These are phyloP conservation scores for Fusarium multiceps DNA, from an alignment of 2,329 filamentous ascomycete genomes.

Conservation along the genomic window DNA sequence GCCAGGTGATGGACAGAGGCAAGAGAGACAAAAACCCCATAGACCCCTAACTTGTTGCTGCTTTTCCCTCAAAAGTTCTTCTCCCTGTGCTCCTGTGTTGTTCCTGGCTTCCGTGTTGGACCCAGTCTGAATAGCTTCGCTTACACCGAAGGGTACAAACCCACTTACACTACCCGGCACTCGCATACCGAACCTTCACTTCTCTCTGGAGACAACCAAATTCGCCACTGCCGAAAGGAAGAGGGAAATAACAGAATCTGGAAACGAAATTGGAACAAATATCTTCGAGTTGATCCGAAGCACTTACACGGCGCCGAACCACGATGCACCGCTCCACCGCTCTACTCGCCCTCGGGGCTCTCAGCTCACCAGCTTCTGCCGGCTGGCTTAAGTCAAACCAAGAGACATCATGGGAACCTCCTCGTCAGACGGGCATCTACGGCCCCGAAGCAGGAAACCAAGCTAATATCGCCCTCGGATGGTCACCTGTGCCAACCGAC, in stretches of 20 bases:
- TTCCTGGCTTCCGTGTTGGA: conserved; percentile 6
- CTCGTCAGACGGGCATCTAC: conserved; percentile 43
- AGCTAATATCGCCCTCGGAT: conserved; percentile 47
- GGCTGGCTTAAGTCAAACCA: conserved; percentile 43
- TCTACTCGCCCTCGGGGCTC: conserved; percentile 43
- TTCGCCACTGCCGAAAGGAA: background rate
- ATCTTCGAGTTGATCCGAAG: background rate
- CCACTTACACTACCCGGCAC: conserved; percentile 6
- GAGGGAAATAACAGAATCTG: background rate
- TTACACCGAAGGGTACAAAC: conserved; percentile 1
- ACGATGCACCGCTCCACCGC: conserved; percentile 35
- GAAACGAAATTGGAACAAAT: background rate
- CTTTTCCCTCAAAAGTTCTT: background rate
- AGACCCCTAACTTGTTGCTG: conserved; percentile 15
- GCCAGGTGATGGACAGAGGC: conserved; percentile 13
- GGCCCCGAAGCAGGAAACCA: conserved; percentile 27
- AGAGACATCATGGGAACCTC: conserved; percentile 47
- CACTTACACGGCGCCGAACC: background rate
- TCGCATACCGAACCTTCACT: background rate
- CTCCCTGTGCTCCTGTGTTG: conserved; percentile 1
- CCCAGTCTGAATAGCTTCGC: conserved; percentile 24
- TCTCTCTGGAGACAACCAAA: background rate
- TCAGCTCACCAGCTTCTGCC: conserved; percentile 38
- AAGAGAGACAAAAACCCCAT: conserved; percentile 34
- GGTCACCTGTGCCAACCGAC: conserved; percentile 49